These are phyloP conservation scores for Ceratobasidium sp. DNA, from an alignment of 1,284 basidiomycete genomes.

Conservation along the genomic window DNA sequence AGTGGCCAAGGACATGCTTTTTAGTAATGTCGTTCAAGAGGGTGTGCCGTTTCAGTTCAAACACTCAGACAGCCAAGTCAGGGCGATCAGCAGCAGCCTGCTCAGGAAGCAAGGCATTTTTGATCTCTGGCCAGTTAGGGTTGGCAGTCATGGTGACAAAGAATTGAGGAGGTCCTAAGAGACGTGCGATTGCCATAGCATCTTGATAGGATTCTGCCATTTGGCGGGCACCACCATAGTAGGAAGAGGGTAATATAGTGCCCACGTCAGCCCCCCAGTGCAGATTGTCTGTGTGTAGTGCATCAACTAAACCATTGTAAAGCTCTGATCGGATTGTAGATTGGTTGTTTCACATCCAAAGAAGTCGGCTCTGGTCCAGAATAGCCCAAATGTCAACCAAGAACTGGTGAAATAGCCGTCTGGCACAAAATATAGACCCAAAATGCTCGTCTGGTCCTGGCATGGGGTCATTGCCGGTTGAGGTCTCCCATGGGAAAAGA, in stretches of 20 bases:
- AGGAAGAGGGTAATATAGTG: slow-evolving; percentile 56
- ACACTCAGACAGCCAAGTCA: slow-evolving; percentile 58
- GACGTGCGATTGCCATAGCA: slow-evolving; percentile 55
- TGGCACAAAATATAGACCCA: slow-evolving; percentile 53
- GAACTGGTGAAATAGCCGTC: slow-evolving; percentile 56
- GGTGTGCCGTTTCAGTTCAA: slow-evolving; percentile 55
- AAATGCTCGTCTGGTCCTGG: slow-evolving; percentile 44
- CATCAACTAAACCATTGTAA: slow-evolving; percentile 55
- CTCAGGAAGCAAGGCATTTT: slow-evolving; percentile 52
- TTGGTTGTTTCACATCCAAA: slow-evolving; percentile 53
- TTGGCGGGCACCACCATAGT: slow-evolving; percentile 54
- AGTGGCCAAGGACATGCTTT: slow-evolving; percentile 50
- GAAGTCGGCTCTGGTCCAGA: slow-evolving; percentile 49
- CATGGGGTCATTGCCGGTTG: background rate
- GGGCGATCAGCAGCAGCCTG: slow-evolving; percentile 57
- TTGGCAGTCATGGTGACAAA: slow-evolving; percentile 61
- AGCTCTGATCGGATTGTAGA: slow-evolving; percentile 52
- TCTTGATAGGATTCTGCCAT: slow-evolving; percentile 59
- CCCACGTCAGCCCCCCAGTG: slow-evolving; percentile 49
- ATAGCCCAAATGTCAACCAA: slow-evolving; percentile 52
- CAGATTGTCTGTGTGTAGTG: slow-evolving; percentile 48
- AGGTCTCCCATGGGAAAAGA: slow-evolving; percentile 48
- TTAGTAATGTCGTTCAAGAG: slow-evolving; percentile 54
- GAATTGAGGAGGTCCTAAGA: slow-evolving; percentile 53
- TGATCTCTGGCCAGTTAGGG: slow-evolving; percentile 58